Percentiles rank a stretch among this genome's conserved stretches.
These are phyloP conservation scores for Biscogniauxia sp. DNA, from an alignment of 2,329 filamentous ascomycete species.

Conservation along the genomic window DNA sequence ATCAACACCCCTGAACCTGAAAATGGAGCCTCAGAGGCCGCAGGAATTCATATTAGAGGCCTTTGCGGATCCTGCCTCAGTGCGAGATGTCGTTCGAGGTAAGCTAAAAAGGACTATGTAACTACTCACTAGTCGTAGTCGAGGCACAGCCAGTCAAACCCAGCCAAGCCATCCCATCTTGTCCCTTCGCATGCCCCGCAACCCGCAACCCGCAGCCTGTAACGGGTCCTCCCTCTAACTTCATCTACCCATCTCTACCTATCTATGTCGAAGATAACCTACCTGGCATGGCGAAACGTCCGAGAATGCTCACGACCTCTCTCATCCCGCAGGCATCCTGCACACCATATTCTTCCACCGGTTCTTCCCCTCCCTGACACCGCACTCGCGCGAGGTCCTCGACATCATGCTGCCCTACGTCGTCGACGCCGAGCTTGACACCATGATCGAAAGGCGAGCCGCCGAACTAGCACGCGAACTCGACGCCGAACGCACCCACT, in stretches of 20 bases:
- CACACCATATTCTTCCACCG: slow-evolving; percentile 99
- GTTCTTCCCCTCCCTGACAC: slow-evolving; percentile 85
- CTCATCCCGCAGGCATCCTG: slow-evolving; percentile 64
- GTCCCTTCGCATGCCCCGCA: slow-evolving; percentile 12
- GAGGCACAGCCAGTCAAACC: no score
- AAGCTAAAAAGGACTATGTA: slow-evolving; percentile 21
- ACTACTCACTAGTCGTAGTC: slow-evolving; percentile 1
- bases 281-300: no score
- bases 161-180: no score
- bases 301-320: no score
- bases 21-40: slow-evolving; percentile 54
- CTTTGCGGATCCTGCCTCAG: slow-evolving; percentile 84
- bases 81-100: slow-evolving; percentile 94
- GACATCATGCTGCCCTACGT: slow-evolving; percentile 88
- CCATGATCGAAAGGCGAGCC: slow-evolving; percentile 86
- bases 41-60: slow-evolving; percentile 93
- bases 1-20: slow-evolving; percentile 2
- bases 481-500: slow-evolving; percentile 49
- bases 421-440: slow-evolving; percentile 86
- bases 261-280: no score
- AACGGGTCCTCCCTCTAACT: no score
- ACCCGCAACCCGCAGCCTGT: no score
- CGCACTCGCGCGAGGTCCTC: slow-evolving; percentile 82
- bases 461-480: slow-evolving; percentile 77
- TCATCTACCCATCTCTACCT: no score